These are phyloP conservation scores for Myriosclerotinia scirpicola DNA, from an alignment of 2,329 filamentous ascomycete species.

Conservation along the genomic window DNA sequence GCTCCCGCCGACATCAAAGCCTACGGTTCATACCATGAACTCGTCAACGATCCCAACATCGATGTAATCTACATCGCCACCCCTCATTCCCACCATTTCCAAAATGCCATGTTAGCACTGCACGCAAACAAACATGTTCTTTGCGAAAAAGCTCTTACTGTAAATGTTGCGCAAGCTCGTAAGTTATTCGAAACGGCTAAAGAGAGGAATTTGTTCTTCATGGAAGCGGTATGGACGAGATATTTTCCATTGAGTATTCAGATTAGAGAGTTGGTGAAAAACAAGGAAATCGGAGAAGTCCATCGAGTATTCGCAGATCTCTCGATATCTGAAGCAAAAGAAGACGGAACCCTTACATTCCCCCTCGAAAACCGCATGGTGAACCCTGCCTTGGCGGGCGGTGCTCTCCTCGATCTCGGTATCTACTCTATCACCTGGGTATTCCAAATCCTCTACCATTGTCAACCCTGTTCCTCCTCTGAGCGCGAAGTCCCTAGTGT, in stretches of 20 bases:
- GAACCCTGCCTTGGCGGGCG: constrained; percentile 66
- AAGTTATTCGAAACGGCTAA: constrained; percentile 59
- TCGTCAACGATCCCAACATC: constrained; percentile 62
- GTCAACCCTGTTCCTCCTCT: constrained; percentile 45
- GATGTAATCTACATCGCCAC: constrained; percentile 72
- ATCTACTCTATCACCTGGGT: constrained; percentile 72
- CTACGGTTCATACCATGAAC: constrained; percentile 65
- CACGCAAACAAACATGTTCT: constrained; percentile 67
- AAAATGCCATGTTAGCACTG: constrained; percentile 64
- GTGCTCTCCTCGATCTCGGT: constrained; percentile 66
- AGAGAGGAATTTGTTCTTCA: constrained; percentile 59
- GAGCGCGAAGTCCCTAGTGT: constrained; percentile 53
- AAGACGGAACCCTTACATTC: constrained; percentile 49
- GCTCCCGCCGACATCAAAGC: constrained; percentile 58
- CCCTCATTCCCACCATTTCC: constrained; percentile 72
- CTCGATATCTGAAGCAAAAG: constrained; percentile 51
- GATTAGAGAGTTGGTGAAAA: constrained; percentile 51
- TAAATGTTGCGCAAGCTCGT: constrained; percentile 64
- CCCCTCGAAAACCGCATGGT: constrained; percentile 60
- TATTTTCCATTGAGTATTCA: constrained; percentile 67
- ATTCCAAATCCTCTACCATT: constrained; percentile 70
- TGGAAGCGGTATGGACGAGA: constrained; percentile 70
- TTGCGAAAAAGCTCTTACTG: constrained; percentile 71
- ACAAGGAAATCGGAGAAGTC: constrained; percentile 45
- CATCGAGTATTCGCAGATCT: constrained; percentile 45